Evolutionary conservation across 257 asterid species (phyloP).

Genomic region (Vinca minor): DNA sequence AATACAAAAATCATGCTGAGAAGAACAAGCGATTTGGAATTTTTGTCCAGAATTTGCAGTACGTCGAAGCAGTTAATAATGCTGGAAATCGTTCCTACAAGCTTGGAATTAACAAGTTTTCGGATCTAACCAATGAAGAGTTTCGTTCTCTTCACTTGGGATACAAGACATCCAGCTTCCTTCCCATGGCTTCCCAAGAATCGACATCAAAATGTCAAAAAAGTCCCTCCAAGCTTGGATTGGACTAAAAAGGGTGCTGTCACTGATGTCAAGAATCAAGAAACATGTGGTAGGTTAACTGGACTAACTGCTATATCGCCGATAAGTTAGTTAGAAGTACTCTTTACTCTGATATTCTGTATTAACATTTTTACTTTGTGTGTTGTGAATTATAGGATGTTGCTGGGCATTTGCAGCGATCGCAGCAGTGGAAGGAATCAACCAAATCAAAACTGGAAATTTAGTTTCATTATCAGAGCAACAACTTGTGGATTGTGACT

Average conservation of each 20-base stretch:
- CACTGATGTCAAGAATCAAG: constrained; percentile 1
- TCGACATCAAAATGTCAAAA: neutral
- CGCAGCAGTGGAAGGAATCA: constrained; percentile 63
- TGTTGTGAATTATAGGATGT: constrained; percentile 33
- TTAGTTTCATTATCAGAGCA: constrained; percentile 59
- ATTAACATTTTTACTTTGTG: neutral
- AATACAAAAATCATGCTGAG: neutral
- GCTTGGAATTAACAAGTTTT: constrained; percentile 1
- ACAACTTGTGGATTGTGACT: constrained; percentile 57
- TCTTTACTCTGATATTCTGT: neutral
- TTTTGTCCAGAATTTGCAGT: neutral
- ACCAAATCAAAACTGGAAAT: constrained; percentile 48
- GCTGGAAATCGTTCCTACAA: constrained; percentile 1
- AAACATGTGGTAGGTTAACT: neutral
- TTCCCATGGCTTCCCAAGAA: neutral
- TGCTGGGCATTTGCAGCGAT: constrained; percentile 79
- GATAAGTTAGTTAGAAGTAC: too few species aligned
- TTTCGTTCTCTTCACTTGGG: neutral
- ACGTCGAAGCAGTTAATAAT: neutral
- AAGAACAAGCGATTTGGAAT: neutral
- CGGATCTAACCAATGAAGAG: constrained; percentile 1
- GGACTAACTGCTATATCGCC: too few species aligned
- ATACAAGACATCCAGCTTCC: neutral
- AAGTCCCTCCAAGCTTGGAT: neutral
- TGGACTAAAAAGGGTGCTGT: constrained; percentile 4